Evolutionary conservation across 371 early-diverging fungal species (phyloP).

Genomic region (Apophysomyces variabilis): DNA sequence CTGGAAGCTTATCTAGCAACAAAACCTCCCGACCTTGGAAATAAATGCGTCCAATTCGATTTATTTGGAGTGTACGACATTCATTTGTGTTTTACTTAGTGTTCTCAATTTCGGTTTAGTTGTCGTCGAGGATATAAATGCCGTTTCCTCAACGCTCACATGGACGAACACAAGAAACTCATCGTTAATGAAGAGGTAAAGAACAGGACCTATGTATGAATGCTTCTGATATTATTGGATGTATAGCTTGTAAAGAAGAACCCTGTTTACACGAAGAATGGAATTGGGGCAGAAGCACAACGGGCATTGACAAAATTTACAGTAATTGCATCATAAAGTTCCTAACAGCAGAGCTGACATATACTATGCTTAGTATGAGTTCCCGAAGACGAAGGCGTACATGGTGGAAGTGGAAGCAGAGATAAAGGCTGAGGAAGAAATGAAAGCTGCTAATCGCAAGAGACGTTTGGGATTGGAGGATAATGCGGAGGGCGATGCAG

Average conservation of each 20-base stretch:
- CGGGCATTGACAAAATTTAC: slow-evolving; percentile 48
- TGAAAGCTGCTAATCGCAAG: slow-evolving; percentile 33
- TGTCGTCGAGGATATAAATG: slow-evolving; percentile 79
- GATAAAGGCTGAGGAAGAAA: slow-evolving; percentile 30
- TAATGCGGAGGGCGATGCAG: slow-evolving; percentile 16
- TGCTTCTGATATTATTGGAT: background rate
- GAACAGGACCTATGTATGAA: background rate
- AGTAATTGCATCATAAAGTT: slow-evolving; percentile 15
- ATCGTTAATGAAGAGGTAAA: slow-evolving; percentile 57
- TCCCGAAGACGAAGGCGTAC: slow-evolving; percentile 49
- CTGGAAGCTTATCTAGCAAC: slow-evolving; percentile 59
- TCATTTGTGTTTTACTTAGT: background rate
- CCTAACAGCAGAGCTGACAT: background rate
- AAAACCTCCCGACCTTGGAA: slow-evolving; percentile 78
- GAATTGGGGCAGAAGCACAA: slow-evolving; percentile 49
- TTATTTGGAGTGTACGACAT: slow-evolving; percentile 68
- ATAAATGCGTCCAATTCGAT: slow-evolving; percentile 74
- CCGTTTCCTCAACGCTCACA: slow-evolving; percentile 76
- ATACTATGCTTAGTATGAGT: slow-evolving; percentile 40
- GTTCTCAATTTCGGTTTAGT: slow-evolving; percentile 23
- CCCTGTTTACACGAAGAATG: slow-evolving; percentile 44
- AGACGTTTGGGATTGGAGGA: slow-evolving; percentile 26
- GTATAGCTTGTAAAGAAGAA: slow-evolving; percentile 33
- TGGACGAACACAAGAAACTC: slow-evolving; percentile 54
- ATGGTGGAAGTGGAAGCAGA: slow-evolving; percentile 45